Base-by-base conservation (phyloP, 176 grass and related monocot genomes). In the Oryza punctata region DNA sequence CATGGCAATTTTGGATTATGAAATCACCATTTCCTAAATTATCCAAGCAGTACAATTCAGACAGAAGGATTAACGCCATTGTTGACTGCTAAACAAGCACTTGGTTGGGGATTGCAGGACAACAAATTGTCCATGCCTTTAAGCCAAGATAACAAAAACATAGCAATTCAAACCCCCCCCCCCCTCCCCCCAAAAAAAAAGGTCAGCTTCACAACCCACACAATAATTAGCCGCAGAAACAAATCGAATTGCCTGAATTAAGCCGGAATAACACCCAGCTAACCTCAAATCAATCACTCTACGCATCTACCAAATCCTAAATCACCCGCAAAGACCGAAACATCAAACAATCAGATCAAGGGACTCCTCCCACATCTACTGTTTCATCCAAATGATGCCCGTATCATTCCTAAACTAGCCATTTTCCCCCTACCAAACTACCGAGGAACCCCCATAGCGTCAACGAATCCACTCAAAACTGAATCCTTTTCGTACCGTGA, bases 401-500 rank as follows among this genome's bases (percentile, higher is more conserved):
- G 3, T 84, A 54, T 25, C 69, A 30, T 73, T 11, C 65, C 59
- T 38, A 45, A 91, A 84, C 70, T 70, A 12, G 0, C 72, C 37
- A 81, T 82, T 63, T 7, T 5, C 69, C 19, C 54, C 79, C 45
- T 60, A 23, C 6, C 54, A 38, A 60, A 60, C 35, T 1, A 63
- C 73, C 16, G 16, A 63, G 40, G 30, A 66, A 66, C 65, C 77
- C 43, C 69, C 37, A 83, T 61, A 64, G 73, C 70, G 64, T 13
- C 30, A 79, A 41, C 7, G 61, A 88, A 87, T 45, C 69, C 38
- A 75, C 86, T 21, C 4, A 81, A 77, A 87, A 69, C n/a, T 44
- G 26, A 92, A 82, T 61, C 80, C 64, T 69, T 4, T 87, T 18
- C 82, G 68, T 88, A 97, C 95, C 85, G 84, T 91, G 84, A 97